Conservation (phyloP, 768 basidiomycete species). For the Mycena metata region DNA sequence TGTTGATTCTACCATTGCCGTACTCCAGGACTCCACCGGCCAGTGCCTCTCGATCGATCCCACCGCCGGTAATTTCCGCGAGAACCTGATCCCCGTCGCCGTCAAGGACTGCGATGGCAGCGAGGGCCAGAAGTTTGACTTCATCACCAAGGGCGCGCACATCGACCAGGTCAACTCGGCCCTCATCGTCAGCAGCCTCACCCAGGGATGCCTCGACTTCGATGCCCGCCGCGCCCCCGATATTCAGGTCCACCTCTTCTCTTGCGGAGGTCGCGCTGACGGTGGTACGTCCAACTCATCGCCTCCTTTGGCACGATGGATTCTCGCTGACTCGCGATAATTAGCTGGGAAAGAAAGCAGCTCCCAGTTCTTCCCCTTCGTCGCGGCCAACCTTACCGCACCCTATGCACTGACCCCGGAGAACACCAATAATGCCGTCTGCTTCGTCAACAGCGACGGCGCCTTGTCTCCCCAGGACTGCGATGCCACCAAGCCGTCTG, state of each 20-base stretch:
- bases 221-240: slow-evolving; percentile 39
- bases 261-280: slow-evolving; percentile 32
- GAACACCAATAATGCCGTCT: slow-evolving; percentile 26
- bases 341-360: slow-evolving; percentile 34
- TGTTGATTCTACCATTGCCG: too few species aligned
- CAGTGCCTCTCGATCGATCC: slow-evolving; percentile 37
- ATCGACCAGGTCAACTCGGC: slow-evolving; percentile 37
- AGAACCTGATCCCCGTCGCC: slow-evolving; percentile 40
- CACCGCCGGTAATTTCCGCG: slow-evolving; percentile 40
- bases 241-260: slow-evolving; percentile 38
- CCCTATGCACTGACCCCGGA: slow-evolving; percentile 4
- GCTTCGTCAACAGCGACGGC: slow-evolving; percentile 35
- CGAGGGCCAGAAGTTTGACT: slow-evolving; percentile 38
- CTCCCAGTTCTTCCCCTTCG: slow-evolving; percentile 40
- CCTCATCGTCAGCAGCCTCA: slow-evolving; percentile 40
- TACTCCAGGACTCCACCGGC: slow-evolving; percentile 36
- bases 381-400: slow-evolving; percentile 25
- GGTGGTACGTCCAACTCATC: slow-evolving; percentile 10
- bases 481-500: slow-evolving; percentile 25
- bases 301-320: background rate
- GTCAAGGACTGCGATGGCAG: slow-evolving; percentile 35
- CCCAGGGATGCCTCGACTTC: slow-evolving; percentile 43
- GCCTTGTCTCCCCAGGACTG: slow-evolving; percentile 27
- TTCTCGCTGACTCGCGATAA: background rate
- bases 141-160: slow-evolving; percentile 40